Conservation (phyloP, 768 basidiomycete species). For the Mycena vitilis region DNA sequence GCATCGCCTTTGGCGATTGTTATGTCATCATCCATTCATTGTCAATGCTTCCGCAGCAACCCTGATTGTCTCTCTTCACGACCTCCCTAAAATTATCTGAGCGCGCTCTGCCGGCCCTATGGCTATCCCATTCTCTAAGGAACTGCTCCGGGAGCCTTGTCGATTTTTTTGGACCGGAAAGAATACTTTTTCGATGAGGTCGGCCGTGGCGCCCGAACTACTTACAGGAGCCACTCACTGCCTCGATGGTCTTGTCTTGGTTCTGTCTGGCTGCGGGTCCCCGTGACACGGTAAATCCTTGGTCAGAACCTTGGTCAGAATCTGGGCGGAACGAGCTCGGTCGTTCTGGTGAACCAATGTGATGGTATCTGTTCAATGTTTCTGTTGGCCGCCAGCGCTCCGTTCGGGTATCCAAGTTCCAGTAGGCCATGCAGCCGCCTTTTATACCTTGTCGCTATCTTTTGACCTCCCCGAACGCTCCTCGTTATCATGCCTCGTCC, state of each 20-base stretch:
- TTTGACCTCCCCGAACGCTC: constrained; percentile 41
- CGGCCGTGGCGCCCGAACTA: not conserved
- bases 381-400: constrained; percentile 5
- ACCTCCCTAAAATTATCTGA: not conserved
- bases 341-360: too few relatives aligned
- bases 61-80: not conserved
- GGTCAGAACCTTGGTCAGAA: not conserved
- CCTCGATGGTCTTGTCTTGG: too few relatives aligned
- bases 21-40: not conserved
- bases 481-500: constrained; percentile 54
- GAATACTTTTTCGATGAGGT: not conserved
- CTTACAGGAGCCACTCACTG: not conserved
- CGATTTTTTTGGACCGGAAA: not conserved
- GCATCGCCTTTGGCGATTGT: not conserved
- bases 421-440: not conserved
- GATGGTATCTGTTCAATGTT: not conserved
- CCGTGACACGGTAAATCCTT: not conserved
- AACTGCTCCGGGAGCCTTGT: too few relatives aligned
- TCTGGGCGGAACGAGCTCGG: too few relatives aligned
- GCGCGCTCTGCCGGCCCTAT: not conserved
- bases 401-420: constrained; percentile 18
- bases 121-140: too few relatives aligned
- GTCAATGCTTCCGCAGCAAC: not conserved
- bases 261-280: not conserved
- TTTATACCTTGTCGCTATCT: constrained; percentile 45